phyloP scores from a whole-genome alignment of 129 eudicot genomes.

The Erigeron canadensis region DNA sequence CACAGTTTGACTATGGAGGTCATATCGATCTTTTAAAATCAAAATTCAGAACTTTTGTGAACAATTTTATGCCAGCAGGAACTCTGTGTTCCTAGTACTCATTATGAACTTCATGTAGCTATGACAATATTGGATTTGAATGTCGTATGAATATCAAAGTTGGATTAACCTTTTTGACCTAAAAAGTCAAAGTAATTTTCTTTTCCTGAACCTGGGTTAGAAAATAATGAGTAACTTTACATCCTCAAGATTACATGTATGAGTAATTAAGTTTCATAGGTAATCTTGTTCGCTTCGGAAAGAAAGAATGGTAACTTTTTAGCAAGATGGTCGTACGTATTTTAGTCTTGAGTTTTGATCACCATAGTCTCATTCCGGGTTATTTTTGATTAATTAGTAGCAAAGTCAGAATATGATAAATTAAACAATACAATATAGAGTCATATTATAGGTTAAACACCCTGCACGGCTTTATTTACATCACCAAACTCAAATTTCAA shows the following conservation, averaged over 20 bases:
- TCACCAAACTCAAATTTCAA: slow-evolving; percentile 10
- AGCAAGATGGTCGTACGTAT: background rate
- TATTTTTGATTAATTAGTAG: slow-evolving; percentile 2
- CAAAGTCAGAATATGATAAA: background rate
- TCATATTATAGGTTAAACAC: slow-evolving; percentile 18
- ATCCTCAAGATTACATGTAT: no score
- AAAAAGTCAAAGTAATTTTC: no score
- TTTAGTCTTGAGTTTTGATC: no score
- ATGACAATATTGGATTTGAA: no score
- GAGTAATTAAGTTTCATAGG: no score
- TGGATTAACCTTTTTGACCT: no score
- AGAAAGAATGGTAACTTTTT: background rate
- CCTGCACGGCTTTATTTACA: slow-evolving; percentile 13
- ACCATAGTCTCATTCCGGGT: background rate
- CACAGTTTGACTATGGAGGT: no score
- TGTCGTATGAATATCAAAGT: background rate
- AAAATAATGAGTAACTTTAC: background rate
- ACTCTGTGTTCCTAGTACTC: background rate
- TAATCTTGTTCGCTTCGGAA: background rate
- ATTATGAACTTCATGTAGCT: background rate
- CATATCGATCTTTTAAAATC: no score
- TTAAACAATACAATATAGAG: background rate
- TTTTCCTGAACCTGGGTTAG: background rate
- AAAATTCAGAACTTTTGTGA: no score
- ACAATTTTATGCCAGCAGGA: background rate